Evolutionary conservation across 352 stramenopile genomes (phyloP).

Genomic region (Blastocystis sp.): DNA sequence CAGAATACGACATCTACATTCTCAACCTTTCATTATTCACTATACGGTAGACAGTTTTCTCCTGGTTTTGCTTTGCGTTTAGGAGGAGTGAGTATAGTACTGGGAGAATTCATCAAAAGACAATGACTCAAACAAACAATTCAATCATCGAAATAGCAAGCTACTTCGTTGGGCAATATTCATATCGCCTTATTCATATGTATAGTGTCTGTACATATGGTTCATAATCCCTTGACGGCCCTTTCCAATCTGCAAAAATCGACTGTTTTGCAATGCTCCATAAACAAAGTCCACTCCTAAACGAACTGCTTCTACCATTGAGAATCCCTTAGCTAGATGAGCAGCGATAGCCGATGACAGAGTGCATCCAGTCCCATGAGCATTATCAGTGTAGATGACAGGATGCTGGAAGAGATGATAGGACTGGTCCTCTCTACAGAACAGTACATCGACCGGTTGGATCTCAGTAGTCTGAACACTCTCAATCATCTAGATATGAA

Average conservation of each 20-base stretch:
- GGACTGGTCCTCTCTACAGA: not conserved
- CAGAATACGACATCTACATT: not conserved
- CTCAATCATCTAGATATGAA: no score
- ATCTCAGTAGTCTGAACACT: not conserved
- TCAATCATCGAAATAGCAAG: not conserved
- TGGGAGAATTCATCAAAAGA: not conserved
- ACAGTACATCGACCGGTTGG: conserved; percentile 51
- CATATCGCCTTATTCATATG: not conserved
- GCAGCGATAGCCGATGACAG: conserved; percentile 84
- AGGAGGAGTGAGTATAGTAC: not conserved
- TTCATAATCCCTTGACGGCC: conserved; percentile 62
- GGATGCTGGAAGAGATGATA: not conserved
- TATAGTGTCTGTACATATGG: conserved; percentile 54
- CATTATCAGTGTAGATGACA: conserved; percentile 73
- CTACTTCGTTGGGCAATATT: not conserved
- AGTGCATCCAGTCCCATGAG: conserved; percentile 87
- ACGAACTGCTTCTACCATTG: conserved; percentile 68
- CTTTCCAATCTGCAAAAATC: conserved; percentile 35
- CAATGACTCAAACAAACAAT: not conserved
- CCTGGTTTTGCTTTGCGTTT: not conserved
- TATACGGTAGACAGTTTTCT: not conserved
- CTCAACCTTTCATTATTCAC: not conserved
- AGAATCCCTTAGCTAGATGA: conserved; percentile 76
- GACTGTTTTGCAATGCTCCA: not conserved
- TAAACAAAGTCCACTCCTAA: conserved; percentile 66